A percentile compares a stretch with the other conserved stretches of the same genome.
phyloP scores from a whole-genome alignment of 169 alveolate genomes.

The Cryptosporidium sp. region DNA sequence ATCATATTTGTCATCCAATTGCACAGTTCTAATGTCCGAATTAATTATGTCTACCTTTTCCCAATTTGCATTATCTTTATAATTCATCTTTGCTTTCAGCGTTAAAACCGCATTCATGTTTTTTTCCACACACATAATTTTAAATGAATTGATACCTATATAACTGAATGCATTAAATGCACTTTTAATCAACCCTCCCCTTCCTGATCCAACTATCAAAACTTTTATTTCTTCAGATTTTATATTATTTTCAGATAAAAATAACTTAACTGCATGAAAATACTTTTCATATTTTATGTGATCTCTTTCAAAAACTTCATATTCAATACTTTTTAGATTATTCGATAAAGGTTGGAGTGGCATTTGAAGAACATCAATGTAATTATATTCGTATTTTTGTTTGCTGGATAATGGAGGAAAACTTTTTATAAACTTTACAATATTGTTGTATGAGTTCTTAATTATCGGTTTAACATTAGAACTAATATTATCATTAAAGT shows the following conservation, averaged over 20 bases:
- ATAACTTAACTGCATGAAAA: conserved; percentile 82
- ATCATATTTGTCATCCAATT: conserved; percentile 80
- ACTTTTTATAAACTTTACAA: conserved; percentile 6
- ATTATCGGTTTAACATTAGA: neutral
- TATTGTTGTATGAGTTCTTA: neutral
- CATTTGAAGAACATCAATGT: conserved; percentile 68
- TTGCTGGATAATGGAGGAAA: conserved; percentile 57
- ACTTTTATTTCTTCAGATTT: conserved; percentile 69
- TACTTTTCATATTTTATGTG: conserved; percentile 83
- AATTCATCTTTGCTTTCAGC: conserved; percentile 60
- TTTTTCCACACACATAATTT: conserved; percentile 85
- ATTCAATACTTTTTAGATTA: conserved; percentile 83
- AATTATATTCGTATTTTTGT: conserved; percentile 58
- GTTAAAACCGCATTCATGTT: conserved; percentile 85
- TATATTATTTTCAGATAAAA: conserved; percentile 76
- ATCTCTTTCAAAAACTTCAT: conserved; percentile 88
- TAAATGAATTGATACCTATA: conserved; percentile 65
- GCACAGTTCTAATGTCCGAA: conserved; percentile 83
- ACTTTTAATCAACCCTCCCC: conserved; percentile 87
- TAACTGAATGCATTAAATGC: conserved; percentile 81
- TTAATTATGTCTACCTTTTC: conserved; percentile 77
- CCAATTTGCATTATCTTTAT: conserved; percentile 53
- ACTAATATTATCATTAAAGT: neutral
- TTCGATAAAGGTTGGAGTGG: conserved; percentile 79
- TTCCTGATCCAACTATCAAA: conserved; percentile 88